These are phyloP conservation scores for Triticum dicoccoides DNA, from an alignment of 176 grass and related monocot species.

Conservation along the genomic window DNA sequence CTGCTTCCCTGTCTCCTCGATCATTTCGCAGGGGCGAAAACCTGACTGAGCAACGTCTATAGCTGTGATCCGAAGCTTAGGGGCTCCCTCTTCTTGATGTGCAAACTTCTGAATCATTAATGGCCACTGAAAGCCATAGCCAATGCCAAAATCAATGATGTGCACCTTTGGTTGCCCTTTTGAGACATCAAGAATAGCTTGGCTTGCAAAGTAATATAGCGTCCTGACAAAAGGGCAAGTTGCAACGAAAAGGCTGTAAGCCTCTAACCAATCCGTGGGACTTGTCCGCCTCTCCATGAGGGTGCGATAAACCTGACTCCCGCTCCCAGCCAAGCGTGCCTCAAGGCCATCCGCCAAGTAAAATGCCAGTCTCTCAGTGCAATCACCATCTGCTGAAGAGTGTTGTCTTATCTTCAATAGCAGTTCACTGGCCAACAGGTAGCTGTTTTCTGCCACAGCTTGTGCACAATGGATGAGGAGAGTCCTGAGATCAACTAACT, in stretches of 20 bases:
- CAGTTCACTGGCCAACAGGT: slow-evolving; percentile 30
- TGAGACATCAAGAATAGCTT: slow-evolving; percentile 41
- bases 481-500: slow-evolving; percentile 43
- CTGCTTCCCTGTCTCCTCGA: slow-evolving; percentile 49
- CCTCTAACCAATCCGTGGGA: slow-evolving; percentile 37
- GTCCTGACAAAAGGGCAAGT: slow-evolving; percentile 40
- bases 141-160: slow-evolving; percentile 69
- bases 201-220: slow-evolving; percentile 46
- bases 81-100: slow-evolving; percentile 2
- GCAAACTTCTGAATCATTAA: slow-evolving; percentile 49
- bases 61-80: slow-evolving; percentile 53
- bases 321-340: slow-evolving; percentile 57
- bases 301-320: slow-evolving; percentile 40
- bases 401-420: slow-evolving; percentile 57
- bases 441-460: slow-evolving; percentile 32
- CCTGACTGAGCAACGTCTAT: slow-evolving; percentile 46
- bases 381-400: slow-evolving; percentile 45
- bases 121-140: slow-evolving; percentile 59
- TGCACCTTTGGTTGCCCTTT: slow-evolving; percentile 40
- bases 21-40: slow-evolving; percentile 39
- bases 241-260: slow-evolving; percentile 33
- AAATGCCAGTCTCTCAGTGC: slow-evolving; percentile 50
- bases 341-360: slow-evolving; percentile 60
- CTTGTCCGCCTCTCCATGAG: slow-evolving; percentile 33
- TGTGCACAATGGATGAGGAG: slow-evolving; percentile 54